Conservation (phyloP, 2,329 filamentous ascomycete genomes). For the Acrocalymma vagum region DNA sequence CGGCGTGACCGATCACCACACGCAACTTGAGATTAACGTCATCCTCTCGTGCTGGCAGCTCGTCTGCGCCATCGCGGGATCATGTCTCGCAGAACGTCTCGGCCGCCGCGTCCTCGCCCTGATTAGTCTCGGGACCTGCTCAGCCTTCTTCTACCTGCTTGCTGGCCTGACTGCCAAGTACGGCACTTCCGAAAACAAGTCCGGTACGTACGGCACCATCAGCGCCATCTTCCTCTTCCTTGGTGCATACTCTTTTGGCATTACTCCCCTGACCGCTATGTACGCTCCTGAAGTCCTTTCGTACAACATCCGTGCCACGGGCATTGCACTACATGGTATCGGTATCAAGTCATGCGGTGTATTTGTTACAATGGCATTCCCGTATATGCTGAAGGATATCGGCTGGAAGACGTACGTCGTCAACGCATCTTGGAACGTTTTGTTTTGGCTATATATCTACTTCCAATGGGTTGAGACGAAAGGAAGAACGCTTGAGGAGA, state of each 20-base stretch:
- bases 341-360: constrained; percentile 1
- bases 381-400: constrained; percentile 2
- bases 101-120: constrained; percentile 29
- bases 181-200: constrained; percentile 43
- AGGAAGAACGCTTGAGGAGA: constrained; percentile 16
- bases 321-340: constrained; percentile 2
- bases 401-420: constrained; percentile 44
- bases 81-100: constrained; percentile 40
- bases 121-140: constrained; percentile 1
- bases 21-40: constrained; percentile 52
- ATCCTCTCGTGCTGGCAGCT: constrained; percentile 19
- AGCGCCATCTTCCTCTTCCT: constrained; percentile 10
- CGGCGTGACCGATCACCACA: constrained; percentile 53
- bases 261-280: constrained; percentile 9
- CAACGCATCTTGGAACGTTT: constrained; percentile 55
- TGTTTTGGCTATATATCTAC: constrained; percentile 49
- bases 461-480: constrained; percentile 27
- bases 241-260: constrained; percentile 8
- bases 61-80: constrained; percentile 32
- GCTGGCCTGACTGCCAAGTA: constrained; percentile 25
- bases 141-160: constrained; percentile 14
- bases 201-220: constrained; percentile 44
- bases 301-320: constrained; percentile 1
- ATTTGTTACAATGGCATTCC: constrained; percentile 1
- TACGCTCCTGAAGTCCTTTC: constrained; percentile 11